Conservation (phyloP, 1,284 basidiomycete genomes). For the Puccinia triticina region DNA sequence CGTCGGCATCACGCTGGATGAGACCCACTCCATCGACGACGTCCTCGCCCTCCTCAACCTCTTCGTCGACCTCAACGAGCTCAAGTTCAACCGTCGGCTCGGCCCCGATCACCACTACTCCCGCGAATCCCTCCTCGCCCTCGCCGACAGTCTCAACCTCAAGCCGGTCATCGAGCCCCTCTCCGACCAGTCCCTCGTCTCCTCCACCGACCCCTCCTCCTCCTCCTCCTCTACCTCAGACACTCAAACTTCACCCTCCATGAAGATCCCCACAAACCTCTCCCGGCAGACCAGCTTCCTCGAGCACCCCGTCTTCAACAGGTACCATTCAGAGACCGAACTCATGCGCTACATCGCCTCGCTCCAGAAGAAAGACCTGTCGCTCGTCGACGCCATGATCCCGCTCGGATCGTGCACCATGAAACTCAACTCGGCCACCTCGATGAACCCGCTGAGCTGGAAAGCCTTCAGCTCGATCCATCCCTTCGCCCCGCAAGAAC, state of each 20-base stretch:
- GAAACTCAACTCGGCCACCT: constrained; percentile 95
- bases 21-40: constrained; percentile 71
- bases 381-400: constrained; percentile 94
- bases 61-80: constrained; percentile 67
- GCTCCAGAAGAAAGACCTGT: constrained; percentile 93
- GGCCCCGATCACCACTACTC: constrained; percentile 45
- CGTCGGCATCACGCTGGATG: constrained; percentile 89
- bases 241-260: neutral
- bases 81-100: constrained; percentile 50
- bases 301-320: constrained; percentile 81
- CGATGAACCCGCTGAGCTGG: constrained; percentile 94
- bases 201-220: constrained; percentile 32
- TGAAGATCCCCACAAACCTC: constrained; percentile 61
- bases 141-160: constrained; percentile 53
- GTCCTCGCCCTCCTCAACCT: constrained; percentile 74
- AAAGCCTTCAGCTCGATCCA: constrained; percentile 87
- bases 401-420: constrained; percentile 80
- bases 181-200: constrained; percentile 41
- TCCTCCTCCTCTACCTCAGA: neutral
- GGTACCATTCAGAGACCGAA: constrained; percentile 95
- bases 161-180: constrained; percentile 25
- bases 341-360: constrained; percentile 78
- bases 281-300: constrained; percentile 76
- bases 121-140: constrained; percentile 58
- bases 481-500: constrained; percentile 87